phyloP scores from a whole-genome alignment of 768 basidiomycete species.

The Plicaturopsis crispa region DNA sequence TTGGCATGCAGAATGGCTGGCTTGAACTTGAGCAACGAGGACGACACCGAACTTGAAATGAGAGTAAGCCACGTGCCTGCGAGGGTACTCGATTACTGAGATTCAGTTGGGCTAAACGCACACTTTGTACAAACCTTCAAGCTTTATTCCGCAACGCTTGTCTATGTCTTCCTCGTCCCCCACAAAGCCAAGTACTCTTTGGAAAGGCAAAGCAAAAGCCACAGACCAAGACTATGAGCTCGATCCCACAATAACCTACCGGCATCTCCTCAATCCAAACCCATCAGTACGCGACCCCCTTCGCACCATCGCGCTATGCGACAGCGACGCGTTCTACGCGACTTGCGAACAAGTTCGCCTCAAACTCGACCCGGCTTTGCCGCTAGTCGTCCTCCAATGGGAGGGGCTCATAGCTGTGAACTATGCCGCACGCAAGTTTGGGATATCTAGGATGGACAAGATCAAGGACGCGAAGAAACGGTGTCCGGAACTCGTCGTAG shows the following conservation, averaged over 20 bases:
- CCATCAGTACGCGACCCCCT: slow-evolving; percentile 70
- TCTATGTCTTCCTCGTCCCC: slow-evolving; percentile 11
- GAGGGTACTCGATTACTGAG: too few species aligned
- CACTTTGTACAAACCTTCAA: too few species aligned
- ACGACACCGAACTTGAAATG: too few species aligned
- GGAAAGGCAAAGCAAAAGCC: slow-evolving; percentile 56
- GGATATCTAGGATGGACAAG: slow-evolving; percentile 88
- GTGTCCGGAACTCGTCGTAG: slow-evolving; percentile 77
- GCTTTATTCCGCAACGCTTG: too few species aligned
- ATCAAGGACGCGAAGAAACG: slow-evolving; percentile 75
- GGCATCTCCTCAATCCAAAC: slow-evolving; percentile 63
- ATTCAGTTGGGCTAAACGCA: too few species aligned
- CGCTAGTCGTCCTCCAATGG: slow-evolving; percentile 87
- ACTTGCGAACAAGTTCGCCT: slow-evolving; percentile 85
- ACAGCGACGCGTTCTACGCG: slow-evolving; percentile 48
- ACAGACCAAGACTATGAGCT: slow-evolving; percentile 47
- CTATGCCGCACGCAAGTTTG: slow-evolving; percentile 88
- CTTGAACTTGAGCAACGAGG: too few species aligned
- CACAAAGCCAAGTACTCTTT: slow-evolving; percentile 12
- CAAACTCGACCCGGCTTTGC: slow-evolving; percentile 47
- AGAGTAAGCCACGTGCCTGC: too few species aligned
- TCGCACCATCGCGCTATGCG: slow-evolving; percentile 75
- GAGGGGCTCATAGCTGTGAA: slow-evolving; percentile 88
- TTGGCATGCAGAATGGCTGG: too few species aligned
- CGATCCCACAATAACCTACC: slow-evolving; percentile 66